Conservation (phyloP, 1,284 basidiomycete genomes). For the Lentinula novae-zelandiae region DNA sequence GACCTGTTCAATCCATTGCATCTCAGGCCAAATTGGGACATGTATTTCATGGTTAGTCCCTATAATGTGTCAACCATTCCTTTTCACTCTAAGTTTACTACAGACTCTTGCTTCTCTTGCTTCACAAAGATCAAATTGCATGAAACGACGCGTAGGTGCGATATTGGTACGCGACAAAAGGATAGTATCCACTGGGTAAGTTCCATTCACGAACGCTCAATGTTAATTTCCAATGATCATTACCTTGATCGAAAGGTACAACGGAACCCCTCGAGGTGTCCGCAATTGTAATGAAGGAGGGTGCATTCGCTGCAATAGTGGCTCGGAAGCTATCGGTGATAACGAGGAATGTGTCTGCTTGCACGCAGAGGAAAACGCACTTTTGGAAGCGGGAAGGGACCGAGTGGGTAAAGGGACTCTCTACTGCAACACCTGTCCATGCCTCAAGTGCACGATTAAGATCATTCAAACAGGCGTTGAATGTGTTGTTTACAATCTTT, state of each 20-base stretch:
- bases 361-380: conserved; percentile 98
- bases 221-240: not conserved
- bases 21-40: conserved; percentile 87
- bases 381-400: conserved; percentile 89
- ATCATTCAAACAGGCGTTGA: conserved; percentile 94
- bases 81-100: not conserved
- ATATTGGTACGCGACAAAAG: conserved; percentile 86
- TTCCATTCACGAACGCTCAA: conserved; percentile 5
- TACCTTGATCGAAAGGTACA: conserved; percentile 63
- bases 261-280: conserved; percentile 92
- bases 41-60: conserved; percentile 83
- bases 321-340: conserved; percentile 45
- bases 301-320: conserved; percentile 76
- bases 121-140: conserved; percentile 88
- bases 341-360: conserved; percentile 89
- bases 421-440: conserved; percentile 96
- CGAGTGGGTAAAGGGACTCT: conserved; percentile 80
- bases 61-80: not conserved
- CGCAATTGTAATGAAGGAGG: conserved; percentile 89
- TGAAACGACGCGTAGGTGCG: conserved; percentile 96
- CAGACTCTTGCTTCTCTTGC: conserved; percentile 86
- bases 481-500: conserved; percentile 93
- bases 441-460: conserved; percentile 93
- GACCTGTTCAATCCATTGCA: conserved; percentile 71
- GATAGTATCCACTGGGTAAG: conserved; percentile 87